Percentiles rank a stretch among this genome's conserved stretches.
phyloP scores from a whole-genome alignment of 23 red algal genomes.

The Chondrus crispus region DNA sequence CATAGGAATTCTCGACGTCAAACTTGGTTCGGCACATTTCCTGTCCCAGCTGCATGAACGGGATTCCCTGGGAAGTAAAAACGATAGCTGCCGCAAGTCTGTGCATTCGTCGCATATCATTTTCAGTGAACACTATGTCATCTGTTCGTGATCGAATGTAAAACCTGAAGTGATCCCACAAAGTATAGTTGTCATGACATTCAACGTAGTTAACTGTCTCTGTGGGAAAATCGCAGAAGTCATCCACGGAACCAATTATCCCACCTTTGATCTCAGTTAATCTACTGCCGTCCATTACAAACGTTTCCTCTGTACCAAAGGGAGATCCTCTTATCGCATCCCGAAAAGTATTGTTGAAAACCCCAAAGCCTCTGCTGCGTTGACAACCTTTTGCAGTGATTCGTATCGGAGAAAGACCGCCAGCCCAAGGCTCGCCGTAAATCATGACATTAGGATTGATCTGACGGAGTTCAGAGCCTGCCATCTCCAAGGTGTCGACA shows the following conservation, averaged over 20 bases:
- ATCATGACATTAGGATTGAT: conserved; percentile 67
- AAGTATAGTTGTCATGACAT: conserved; percentile 89
- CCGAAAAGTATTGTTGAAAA: conserved; percentile 91
- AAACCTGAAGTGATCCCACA: conserved; percentile 74
- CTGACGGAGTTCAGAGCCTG: conserved; percentile 40
- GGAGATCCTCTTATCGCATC: conserved; percentile 77
- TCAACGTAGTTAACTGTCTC: conserved; percentile 92
- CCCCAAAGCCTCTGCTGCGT: conserved; percentile 77
- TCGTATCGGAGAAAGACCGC: conserved; percentile 65
- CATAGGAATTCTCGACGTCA: conserved; percentile 85
- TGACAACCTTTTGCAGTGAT: conserved; percentile 78
- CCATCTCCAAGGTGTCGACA: conserved; percentile 53
- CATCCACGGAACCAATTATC: conserved; percentile 82
- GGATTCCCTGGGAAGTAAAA: conserved; percentile 80
- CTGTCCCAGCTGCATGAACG: conserved; percentile 77
- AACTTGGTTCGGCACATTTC: conserved; percentile 89
- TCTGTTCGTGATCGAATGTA: conserved; percentile 55
- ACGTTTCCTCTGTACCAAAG: conserved; percentile 66
- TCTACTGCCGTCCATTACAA: conserved; percentile 76
- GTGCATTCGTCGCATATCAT: conserved; percentile 50
- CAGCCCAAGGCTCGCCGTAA: conserved; percentile 92
- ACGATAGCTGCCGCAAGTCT: conserved; percentile 69
- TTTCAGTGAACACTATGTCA: conserved; percentile 47
- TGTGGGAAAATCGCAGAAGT: conserved; percentile 56
- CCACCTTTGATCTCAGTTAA: conserved; percentile 65